Percentiles rank a stretch among this genome's conserved stretches.
Conservation (phyloP, 495 filamentous ascomycete species). For the Polyplosphaeria fusca region DNA sequence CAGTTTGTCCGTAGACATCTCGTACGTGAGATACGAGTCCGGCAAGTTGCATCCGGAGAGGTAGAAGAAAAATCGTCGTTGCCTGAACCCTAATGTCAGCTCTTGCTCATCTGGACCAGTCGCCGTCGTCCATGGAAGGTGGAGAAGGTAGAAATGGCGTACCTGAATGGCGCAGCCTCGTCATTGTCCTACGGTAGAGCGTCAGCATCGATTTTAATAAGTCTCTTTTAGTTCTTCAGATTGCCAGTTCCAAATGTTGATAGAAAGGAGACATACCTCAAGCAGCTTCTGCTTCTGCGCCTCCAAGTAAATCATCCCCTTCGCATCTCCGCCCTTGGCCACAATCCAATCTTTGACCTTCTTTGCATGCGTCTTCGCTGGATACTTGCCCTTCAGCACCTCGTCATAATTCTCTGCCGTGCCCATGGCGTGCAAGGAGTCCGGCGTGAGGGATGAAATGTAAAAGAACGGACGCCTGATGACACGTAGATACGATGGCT, state of each 20-base stretch:
- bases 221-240: too few species aligned
- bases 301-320: constrained; percentile 80
- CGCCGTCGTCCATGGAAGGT: background rate
- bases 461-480: too few species aligned
- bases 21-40: constrained; percentile 79
- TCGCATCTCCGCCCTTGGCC: constrained; percentile 54
- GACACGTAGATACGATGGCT: too few species aligned
- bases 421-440: too few species aligned
- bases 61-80: constrained; percentile 94
- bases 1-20: constrained; percentile 64
- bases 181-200: constrained; percentile 32
- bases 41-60: constrained; percentile 80
- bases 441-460: too few species aligned
- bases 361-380: constrained; percentile 84
- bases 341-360: constrained; percentile 75
- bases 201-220: too few species aligned
- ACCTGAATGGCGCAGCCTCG: constrained; percentile 27
- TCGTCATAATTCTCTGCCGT: constrained; percentile 20
- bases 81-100: constrained; percentile 48
- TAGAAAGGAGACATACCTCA: constrained; percentile 32
- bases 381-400: constrained; percentile 68
- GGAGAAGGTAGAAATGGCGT: background rate
- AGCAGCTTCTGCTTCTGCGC: constrained; percentile 61
- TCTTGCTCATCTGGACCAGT: background rate
- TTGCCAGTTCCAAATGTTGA: background rate